Base-by-base conservation (phyloP, 768 basidiomycete genomes). In the Leccinum pellstonianum region DNA sequence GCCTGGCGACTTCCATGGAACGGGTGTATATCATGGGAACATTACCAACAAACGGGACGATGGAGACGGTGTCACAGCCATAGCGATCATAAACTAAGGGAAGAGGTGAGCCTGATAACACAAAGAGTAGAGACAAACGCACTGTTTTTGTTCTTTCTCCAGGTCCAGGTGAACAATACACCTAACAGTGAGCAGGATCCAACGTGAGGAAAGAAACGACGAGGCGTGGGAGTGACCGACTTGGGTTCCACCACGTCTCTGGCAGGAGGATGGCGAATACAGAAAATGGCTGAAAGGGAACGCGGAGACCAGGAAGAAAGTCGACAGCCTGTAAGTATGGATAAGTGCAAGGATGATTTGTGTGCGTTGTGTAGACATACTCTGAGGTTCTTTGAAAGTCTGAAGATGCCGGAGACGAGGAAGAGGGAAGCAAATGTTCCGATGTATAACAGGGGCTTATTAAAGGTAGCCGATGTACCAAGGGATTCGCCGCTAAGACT, bases 121-220 rank as follows among this genome's bases (percentile, higher is more conserved):
- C 52, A n/a, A 33, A 37, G 9, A 29, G 17, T 10, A 37, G 31
- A 23, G 27, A 15, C 1, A 29, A 10, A 25, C 60, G 23, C 47
- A 59, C 67, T 29, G 23, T 67, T 69, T 29, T 33, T 69, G 6
- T 50, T 58, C 48, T 63, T 64, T 57, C 66, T 67, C 69, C 65
- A 70, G 35, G 61, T 59, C 68, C 69, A 71, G 23, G 63, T 49
- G 38, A 70, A 70, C 3, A 54, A 17, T 3, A 55, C 5, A 11
- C 69, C 66, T 69, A 5, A 14, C 12, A 7, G 23, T 23, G 15
- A n/a, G 17, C 9, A 46, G 31, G 38, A 49, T 33, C 11, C 33
- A 33, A 52, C 23, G 31, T 43, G 17, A 61, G 31, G 25, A 12
- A 4, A 31, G 35, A 41, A 23, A 55, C 5, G 8, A 23, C 23